Base-by-base conservation (phyloP, 148 eudicot genomes). In the Rhododendron mucronatum region DNA sequence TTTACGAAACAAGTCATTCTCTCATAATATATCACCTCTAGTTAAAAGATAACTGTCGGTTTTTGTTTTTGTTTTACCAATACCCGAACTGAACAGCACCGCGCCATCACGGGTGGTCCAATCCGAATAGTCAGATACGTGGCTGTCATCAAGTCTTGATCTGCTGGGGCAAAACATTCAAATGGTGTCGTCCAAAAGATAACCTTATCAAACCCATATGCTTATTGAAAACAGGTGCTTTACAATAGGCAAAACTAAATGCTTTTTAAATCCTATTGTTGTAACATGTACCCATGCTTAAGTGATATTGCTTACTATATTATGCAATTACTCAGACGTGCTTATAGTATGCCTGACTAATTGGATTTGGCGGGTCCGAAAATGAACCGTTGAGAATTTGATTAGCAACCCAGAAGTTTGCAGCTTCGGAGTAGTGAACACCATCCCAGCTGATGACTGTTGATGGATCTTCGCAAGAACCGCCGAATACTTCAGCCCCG, bases 401-500 rank as follows among this genome's bases (percentile, higher is more conserved):
- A 82, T 82, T 86, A 4, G 83, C 88, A 75, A 86, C 55, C 88
- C 86, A 86, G 15, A 82, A 77, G 39, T 88, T 88, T 69, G 90
- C 84, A 51, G 88, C 90, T 23, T 88, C 78, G 28, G 45, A 0
- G 45, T 41, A 41, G 45, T 41, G 45, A 41, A 41, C 45, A 41
- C 45, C 45, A 41, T 41, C 90, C 90, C 90, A 88, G 86, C 88
- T 88, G n/a, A 88, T 71, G 35, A 69, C 18, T 47, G 80, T 51
- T 8, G 73, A 74, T 7, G 88, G 90, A 41, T 84, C 23, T 7
- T 35, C 28, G 33, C 90, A 88, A 16, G 84, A 20, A 18, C 37
- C 84, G 16, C 84, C 85, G 1, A 23, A 55, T 8, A 86, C 37
- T 71, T 88, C 90, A 0, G 86, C 48, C 15, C 86, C 86, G 48